Evolutionary conservation across 495 filamentous ascomycete species (phyloP).

Genomic region (Hypoxylon rickii): DNA sequence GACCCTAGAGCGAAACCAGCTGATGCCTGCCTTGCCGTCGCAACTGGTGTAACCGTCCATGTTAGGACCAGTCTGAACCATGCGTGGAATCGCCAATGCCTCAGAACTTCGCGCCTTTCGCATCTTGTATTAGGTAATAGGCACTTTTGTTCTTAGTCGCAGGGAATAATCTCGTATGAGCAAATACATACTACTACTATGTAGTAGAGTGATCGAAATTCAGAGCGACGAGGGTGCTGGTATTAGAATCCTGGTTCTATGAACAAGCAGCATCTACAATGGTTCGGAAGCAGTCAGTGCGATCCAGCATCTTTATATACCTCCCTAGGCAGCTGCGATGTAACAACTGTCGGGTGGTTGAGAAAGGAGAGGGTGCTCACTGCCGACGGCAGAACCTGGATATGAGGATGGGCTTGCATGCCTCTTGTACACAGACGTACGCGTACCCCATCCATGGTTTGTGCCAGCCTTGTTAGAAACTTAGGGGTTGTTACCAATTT

Average conservation of each 20-base stretch:
- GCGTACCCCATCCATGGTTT: constrained; percentile 24
- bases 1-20: constrained; percentile 37
- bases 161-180: constrained; percentile 12
- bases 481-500: not conserved
- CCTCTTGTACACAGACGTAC: too few species aligned
- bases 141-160: constrained; percentile 2
- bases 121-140: constrained; percentile 16
- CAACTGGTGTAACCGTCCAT: constrained; percentile 36
- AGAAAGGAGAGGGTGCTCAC: constrained; percentile 1
- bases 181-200: constrained; percentile 1
- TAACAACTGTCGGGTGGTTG: constrained; percentile 24
- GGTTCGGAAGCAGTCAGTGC: constrained; percentile 27
- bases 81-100: constrained; percentile 22
- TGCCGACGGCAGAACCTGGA: constrained; percentile 30
- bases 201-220: too few species aligned
- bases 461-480: constrained; percentile 22
- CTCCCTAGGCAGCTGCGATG: too few species aligned
- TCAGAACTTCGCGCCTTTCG: constrained; percentile 15
- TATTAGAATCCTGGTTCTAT: constrained; percentile 35
- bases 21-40: constrained; percentile 37
- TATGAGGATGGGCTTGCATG: too few species aligned
- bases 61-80: constrained; percentile 14
- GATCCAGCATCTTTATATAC: constrained; percentile 35
- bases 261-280: constrained; percentile 29
- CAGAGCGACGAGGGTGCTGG: constrained; percentile 17